Conservation (phyloP, 768 basidiomycete species). For the Dacryopinax spathularia region DNA sequence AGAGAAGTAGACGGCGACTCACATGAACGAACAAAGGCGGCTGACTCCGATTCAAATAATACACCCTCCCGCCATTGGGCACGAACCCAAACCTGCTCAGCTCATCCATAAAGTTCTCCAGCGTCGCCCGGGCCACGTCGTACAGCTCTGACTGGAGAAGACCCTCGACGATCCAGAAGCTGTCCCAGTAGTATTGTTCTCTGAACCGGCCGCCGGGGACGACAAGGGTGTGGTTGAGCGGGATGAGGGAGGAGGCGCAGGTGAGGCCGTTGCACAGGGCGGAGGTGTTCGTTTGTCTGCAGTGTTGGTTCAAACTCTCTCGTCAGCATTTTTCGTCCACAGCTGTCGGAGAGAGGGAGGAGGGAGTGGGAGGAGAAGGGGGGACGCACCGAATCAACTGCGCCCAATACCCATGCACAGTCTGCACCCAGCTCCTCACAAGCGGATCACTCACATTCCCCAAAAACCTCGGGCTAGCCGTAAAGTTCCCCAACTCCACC, state of each 20-base stretch:
- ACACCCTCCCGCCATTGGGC: constrained; percentile 86
- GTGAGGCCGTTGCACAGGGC: constrained; percentile 42
- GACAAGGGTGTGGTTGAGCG: constrained; percentile 81
- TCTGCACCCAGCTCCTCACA: constrained; percentile 53
- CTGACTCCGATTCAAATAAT: constrained; percentile 86
- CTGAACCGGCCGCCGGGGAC: constrained; percentile 78
- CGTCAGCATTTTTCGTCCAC: neutral
- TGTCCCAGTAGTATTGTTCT: constrained; percentile 63
- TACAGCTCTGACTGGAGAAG: constrained; percentile 68
- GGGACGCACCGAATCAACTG: constrained; percentile 43
- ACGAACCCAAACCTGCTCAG: constrained; percentile 74
- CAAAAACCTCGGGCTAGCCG: constrained; percentile 48
- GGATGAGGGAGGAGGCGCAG: constrained; percentile 78
- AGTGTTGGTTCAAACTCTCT: neutral
- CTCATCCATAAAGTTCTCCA: constrained; percentile 94
- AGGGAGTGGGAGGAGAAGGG: neutral
- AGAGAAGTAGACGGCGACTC: constrained; percentile 14
- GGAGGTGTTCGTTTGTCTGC: constrained; percentile 46
- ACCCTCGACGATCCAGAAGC: constrained; percentile 80
- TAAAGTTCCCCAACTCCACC: constrained; percentile 47
- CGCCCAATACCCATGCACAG: constrained; percentile 78
- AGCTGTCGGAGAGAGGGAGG: neutral
- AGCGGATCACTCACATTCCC: constrained; percentile 54
- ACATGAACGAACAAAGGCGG: constrained; percentile 80
- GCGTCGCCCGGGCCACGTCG: constrained; percentile 53